Base-by-base conservation (phyloP, 331 rosid genomes). In the Malus hybrid region DNA sequence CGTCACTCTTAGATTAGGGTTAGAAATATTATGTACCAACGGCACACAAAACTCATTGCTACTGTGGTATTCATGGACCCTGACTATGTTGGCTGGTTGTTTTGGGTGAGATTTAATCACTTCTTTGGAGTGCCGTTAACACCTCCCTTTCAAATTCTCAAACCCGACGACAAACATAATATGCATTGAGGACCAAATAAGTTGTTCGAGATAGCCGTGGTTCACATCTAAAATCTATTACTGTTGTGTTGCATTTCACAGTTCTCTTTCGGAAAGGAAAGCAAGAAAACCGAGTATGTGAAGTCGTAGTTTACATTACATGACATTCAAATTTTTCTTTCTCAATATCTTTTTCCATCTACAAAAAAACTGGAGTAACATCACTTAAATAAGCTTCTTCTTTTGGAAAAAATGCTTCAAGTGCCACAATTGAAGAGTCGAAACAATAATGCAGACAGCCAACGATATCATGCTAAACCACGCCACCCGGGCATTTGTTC, bases 381-480 rank as follows among this genome's bases (percentile, higher is more conserved):
- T 16, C 67, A 56, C 75, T 91, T 90, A 94, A 71, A 94, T 94
- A 70, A 94, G 92, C 91, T 92, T 94, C 89, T 88, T 94, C 96
- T 88, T 92, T 46, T 77, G 91, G 81, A 92, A 94, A 81, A 84
- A 94, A 71, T 81, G 76, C 90, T 92, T 92, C 96, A 94, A 84
- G 82, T 88, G 88, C 95, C 83, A 94, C 50, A 94, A 44, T 80
- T 94, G 99, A 77, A 90, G 44, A 56, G 71, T 74, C 46, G 99
- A 94, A 88, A 89, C 97, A 42, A 69, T 46, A 73, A 94, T 92
- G 84, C 99, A 92, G 64, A 92, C 76, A 20, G 85, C 91, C 76
- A 94, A 81, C 4, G 99, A 92, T 86, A 88, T 71, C 61, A 88
- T 39, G 77, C 99, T 86, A 66, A 78, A 84, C 97, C 84, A 80